Base-by-base conservation (phyloP, 1,284 basidiomycete species). In the Trametes pubescens region DNA sequence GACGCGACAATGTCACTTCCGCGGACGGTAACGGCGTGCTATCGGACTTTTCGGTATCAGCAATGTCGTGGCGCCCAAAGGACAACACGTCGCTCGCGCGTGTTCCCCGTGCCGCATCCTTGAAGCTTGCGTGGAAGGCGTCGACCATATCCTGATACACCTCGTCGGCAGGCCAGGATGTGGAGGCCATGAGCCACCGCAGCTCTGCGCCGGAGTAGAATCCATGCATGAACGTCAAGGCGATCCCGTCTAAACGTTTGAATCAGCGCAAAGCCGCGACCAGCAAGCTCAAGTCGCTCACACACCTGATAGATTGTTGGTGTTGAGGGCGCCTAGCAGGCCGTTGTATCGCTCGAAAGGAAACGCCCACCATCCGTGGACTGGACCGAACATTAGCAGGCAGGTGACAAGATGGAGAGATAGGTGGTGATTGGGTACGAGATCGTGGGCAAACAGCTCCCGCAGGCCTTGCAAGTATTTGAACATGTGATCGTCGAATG, bases 401-500 rank as follows among this genome's bases (percentile, higher is more conserved):
- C 71, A 65, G 0, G 65, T 54, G 0, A 67, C 65, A 55, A 76
- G 73, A 62, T 81, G 79, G 4, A 80, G 65, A 18, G 76, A 59
- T 5, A 78, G 65, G 63, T 82, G 80, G 21, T 81, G 80, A 55
- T 80, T 77, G 8, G 78, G 76, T 2, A 67, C 67, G 26, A 80
- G 68, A 0, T 57, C 40, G 8, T 72, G 66, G 7, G 64, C 69
- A 1, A 73, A 81, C 0, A 82, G 65, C 0, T 67, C 59, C 11
- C 65, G 34, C 0, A 81, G 52, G 0, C 64, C 67, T 3, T 22
- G 43, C 6, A 81, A 66, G 59, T 81, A 81, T 10, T 38, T 26
- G 0, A 49, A 43, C 60, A 79, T 77, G 43, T 74, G 64, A 4
- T 48, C 8, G 21, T 76, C 70, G 55, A 74, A 80, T 0, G 57